Conservation (phyloP, 352 stramenopile genomes). For the Phytophthora lateralis region DNA sequence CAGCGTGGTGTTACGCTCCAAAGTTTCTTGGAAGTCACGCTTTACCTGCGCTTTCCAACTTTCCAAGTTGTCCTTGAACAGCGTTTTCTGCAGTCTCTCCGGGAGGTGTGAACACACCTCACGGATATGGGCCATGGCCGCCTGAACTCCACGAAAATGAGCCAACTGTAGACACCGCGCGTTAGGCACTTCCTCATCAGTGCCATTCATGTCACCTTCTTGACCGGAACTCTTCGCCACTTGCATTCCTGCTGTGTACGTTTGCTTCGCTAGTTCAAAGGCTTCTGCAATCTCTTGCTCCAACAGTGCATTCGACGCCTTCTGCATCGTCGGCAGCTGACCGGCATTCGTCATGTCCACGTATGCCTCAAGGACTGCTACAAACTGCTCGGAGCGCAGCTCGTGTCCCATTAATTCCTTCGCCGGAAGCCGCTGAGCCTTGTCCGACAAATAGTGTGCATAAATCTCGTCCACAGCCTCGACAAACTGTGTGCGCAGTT, state of each 20-base stretch:
- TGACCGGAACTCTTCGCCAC: neutral
- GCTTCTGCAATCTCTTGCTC: slow-evolving; percentile 40
- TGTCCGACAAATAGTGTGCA: slow-evolving; percentile 45
- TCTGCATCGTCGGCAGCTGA: slow-evolving; percentile 51
- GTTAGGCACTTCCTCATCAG: slow-evolving; percentile 1
- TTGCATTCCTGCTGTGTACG: slow-evolving; percentile 32
- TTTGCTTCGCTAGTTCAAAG: slow-evolving; percentile 32
- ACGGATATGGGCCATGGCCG: slow-evolving; percentile 29
- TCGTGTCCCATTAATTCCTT: slow-evolving; percentile 54
- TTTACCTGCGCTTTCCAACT: slow-evolving; percentile 32
- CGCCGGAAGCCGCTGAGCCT: slow-evolving; percentile 34
- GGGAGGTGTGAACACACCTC: slow-evolving; percentile 30
- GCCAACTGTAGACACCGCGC: slow-evolving; percentile 31
- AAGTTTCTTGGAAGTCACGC: slow-evolving; percentile 15
- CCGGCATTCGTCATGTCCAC: slow-evolving; percentile 48
- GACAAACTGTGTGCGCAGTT: slow-evolving; percentile 59
- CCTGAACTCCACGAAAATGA: slow-evolving; percentile 39
- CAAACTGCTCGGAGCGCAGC: slow-evolving; percentile 46
- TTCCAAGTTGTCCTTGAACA: slow-evolving; percentile 35
- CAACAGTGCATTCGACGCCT: slow-evolving; percentile 47
- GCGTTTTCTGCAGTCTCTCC: slow-evolving; percentile 35
- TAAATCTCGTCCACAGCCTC: slow-evolving; percentile 59
- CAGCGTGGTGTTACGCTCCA: slow-evolving; percentile 20
- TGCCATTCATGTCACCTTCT: neutral
- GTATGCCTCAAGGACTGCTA: slow-evolving; percentile 47